Conservation (phyloP, 1,139 yeast genomes). For the Taphrina communis region DNA sequence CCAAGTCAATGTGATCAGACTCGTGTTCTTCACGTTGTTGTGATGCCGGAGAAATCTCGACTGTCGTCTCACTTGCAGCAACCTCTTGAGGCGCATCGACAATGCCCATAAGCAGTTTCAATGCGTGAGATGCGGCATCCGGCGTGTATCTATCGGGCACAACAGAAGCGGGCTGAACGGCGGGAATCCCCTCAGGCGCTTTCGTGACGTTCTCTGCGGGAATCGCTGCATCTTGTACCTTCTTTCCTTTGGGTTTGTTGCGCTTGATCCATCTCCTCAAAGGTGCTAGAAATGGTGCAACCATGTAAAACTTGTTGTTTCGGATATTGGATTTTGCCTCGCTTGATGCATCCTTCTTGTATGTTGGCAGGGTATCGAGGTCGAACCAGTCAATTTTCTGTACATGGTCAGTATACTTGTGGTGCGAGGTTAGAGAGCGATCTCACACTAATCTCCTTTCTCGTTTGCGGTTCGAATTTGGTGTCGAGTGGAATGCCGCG, state of each 20-base stretch:
- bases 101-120: constrained; percentile 33
- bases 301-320: constrained; percentile 51
- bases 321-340: constrained; percentile 42
- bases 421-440: neutral
- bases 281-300: constrained; percentile 52
- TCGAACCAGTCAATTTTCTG: constrained; percentile 66
- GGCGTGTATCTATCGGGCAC: neutral
- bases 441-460: constrained; percentile 75
- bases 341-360: constrained; percentile 45
- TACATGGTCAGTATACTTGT: neutral
- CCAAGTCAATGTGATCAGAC: constrained; percentile 12
- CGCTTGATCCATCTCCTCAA: constrained; percentile 45
- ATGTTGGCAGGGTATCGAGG: constrained; percentile 58
- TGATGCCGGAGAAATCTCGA: neutral
- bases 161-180: neutral
- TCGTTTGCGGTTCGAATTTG: constrained; percentile 75
- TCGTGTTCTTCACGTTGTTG: neutral
- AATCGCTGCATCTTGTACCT: neutral
- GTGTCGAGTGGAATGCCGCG: constrained; percentile 79
- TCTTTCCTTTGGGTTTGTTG: constrained; percentile 31
- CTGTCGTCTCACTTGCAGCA: neutral
- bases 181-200: neutral
- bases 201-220: neutral
- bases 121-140: constrained; percentile 30
- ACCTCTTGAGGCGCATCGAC: constrained; percentile 2